Conservation (phyloP, 2,329 filamentous ascomycete species). For the Fusarium sp. region DNA sequence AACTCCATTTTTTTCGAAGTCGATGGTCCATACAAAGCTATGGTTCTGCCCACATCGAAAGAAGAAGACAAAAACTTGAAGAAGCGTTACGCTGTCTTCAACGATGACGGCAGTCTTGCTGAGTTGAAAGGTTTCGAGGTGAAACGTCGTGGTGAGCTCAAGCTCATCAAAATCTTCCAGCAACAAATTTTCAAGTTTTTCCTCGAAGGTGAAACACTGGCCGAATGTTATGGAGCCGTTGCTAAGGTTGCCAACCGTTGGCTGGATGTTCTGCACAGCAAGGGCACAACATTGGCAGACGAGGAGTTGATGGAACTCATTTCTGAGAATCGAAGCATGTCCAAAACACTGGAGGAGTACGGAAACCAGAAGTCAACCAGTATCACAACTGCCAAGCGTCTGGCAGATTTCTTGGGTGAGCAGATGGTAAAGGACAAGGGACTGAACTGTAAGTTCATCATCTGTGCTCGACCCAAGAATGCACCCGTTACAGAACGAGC, state of each 20-base stretch:
- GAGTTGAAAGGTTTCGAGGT: conserved; percentile 98
- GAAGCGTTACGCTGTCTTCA: conserved; percentile 99
- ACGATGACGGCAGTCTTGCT: conserved; percentile 93
- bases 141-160: conserved; percentile 95
- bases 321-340: conserved; percentile 98
- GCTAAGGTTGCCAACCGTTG: conserved; percentile 95
- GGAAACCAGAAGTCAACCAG: conserved; percentile 95
- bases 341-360: conserved; percentile 96
- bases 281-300: conserved; percentile 89
- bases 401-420: conserved; percentile 96
- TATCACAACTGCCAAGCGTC: conserved; percentile 95
- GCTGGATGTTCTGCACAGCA: conserved; percentile 93
- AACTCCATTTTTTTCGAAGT: conserved; percentile 99
- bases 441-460: conserved; percentile 99
- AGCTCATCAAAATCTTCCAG: conserved; percentile 99
- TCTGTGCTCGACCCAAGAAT: conserved; percentile 85
- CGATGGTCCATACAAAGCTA: conserved; percentile 95
- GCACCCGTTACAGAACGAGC: conserved; percentile 95
- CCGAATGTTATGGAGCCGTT: conserved; percentile 90
- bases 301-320: conserved; percentile 99
- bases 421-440: conserved; percentile 99
- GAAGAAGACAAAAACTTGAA: conserved; percentile 99
- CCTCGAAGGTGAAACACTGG: conserved; percentile 85
- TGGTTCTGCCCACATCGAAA: conserved; percentile 97
- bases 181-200: conserved; percentile 99